Base-by-base conservation (phyloP, 1,139 yeast genomes). In the Scheffersomyces lignicola region DNA sequence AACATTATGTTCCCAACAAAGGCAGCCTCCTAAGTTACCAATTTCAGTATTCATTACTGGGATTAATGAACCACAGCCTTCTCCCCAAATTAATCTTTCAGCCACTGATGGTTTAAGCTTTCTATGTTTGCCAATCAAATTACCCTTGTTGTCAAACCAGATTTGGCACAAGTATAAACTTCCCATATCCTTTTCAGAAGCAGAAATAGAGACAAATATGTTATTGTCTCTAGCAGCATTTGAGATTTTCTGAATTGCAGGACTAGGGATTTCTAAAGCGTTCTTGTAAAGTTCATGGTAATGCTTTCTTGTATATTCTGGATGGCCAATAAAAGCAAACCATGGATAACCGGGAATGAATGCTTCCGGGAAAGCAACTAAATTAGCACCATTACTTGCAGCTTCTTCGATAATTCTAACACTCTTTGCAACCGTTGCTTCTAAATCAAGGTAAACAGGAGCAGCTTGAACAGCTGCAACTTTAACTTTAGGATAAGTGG, bases 401-500 rank as follows among this genome's bases (percentile, higher is more conserved):
- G 49, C 51, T 34, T 44, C 49, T n/a, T 27, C 30, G 16, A 47
- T 46, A 8, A 47, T 26, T 14, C 32, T 32, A 24, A 33, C 36
- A 16, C 32, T 33, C 32, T 44, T 47, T 9, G 20, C 30, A 21
- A 47, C 48, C 4, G 50, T 31, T 8, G 28, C 48, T 15, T 45
- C 33, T 8, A 47, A 36, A 28, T 47, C 35, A 13, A 22, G 33
- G 36, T 39, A 47, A 18, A 35, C 49, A 16, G 52, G 51, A 24
- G 38, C 49, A 18, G 45, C 36, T 31, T 47, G 52, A 25, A 45
- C 51, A 20, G 35, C 46, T 18, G 51, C 51, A 11, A 39, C 56
- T 48, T n/a, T 56, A 49, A 18, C 58, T 3, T 75, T 78, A 5
- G 50, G 44, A 26, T 26, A 26, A 26, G 13, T 26, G 10, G 29